A percentile compares a stretch with the other conserved stretches of the same genome.
Evolutionary conservation across 1,284 basidiomycete genomes (phyloP).

Genomic region (Rhodotorula sp.): DNA sequence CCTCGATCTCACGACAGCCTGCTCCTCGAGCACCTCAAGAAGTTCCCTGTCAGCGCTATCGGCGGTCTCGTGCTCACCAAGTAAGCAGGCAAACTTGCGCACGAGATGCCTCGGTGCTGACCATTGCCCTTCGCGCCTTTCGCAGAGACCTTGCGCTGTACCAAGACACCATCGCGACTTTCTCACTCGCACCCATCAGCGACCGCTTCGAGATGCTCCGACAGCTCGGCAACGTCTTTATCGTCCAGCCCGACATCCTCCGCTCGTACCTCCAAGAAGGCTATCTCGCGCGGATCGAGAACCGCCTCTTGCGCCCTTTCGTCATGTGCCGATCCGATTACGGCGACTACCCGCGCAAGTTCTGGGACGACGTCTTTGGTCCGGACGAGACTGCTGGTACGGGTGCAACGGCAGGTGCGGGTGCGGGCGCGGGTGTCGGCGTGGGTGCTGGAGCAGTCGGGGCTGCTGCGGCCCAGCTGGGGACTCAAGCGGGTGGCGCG

Average conservation of each 20-base stretch:
- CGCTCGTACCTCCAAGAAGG: constrained; percentile 84
- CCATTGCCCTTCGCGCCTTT: not conserved
- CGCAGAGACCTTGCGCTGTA: constrained; percentile 90
- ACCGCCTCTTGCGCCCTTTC: constrained; percentile 82
- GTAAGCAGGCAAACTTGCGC: constrained; percentile 53
- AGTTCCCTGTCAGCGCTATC: constrained; percentile 92
- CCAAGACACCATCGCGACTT: constrained; percentile 82
- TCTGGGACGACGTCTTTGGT: constrained; percentile 42
- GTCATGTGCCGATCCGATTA: constrained; percentile 85
- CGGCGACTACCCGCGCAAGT: constrained; percentile 37
- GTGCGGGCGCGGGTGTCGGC: not conserved
- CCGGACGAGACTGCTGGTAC: constrained; percentile 4
- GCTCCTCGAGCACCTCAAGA: constrained; percentile 89
- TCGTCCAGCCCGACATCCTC: constrained; percentile 87
- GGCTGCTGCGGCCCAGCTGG: not conserved
- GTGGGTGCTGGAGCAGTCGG: not conserved
- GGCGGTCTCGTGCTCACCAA: constrained; percentile 98
- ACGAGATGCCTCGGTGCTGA: constrained; percentile 7
- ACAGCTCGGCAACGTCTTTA: constrained; percentile 94
- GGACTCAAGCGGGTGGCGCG: not conserved
- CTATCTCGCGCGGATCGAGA: constrained; percentile 86
- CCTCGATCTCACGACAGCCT: constrained; percentile 56
- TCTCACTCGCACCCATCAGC: constrained; percentile 74
- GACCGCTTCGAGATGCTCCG: constrained; percentile 99
- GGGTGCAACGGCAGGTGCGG: not conserved